phyloP scores from a whole-genome alignment of 331 rosid species.

The Quercus tomentella region DNA sequence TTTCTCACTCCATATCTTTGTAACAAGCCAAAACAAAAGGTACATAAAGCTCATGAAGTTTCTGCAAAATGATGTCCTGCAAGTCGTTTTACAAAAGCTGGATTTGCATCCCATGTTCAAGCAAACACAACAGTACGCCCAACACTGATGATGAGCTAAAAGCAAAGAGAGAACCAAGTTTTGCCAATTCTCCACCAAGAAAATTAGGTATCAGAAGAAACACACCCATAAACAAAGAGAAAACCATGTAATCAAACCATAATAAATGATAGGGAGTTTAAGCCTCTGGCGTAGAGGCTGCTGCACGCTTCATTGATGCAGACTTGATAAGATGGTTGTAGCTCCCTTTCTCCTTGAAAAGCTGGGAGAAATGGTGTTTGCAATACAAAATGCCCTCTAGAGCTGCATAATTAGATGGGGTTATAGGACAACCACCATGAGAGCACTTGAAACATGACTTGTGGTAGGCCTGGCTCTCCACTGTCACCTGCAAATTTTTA shows the following conservation, averaged over 20 bases:
- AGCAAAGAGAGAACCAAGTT: conserved; percentile 19
- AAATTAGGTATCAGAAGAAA: not conserved
- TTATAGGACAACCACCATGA: conserved; percentile 89
- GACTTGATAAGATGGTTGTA: conserved; percentile 90
- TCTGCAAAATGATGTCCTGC: conserved; percentile 12
- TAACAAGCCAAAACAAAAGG: not conserved
- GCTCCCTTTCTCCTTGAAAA: conserved; percentile 97
- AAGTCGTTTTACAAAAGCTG: conserved; percentile 18
- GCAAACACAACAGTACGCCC: conserved; percentile 29
- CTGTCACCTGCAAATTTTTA: conserved; percentile 66
- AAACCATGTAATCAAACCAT: conserved; percentile 7
- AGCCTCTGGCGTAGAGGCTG: conserved; percentile 70
- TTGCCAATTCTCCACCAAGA: conserved; percentile 21
- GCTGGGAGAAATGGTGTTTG: conserved; percentile 98
- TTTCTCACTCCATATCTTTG: conserved; percentile 4
- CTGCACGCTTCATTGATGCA: conserved; percentile 75
- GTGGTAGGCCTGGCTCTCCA: conserved; percentile 90
- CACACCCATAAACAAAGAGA: conserved; percentile 22
- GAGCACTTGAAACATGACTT: conserved; percentile 97
- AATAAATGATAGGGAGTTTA: conserved; percentile 10
- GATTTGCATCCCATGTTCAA: conserved; percentile 27
- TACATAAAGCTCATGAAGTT: conserved; percentile 8
- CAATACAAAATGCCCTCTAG: conserved; percentile 93
- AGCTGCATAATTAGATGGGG: conserved; percentile 97
- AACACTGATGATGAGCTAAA: conserved; percentile 23